phyloP scores from a whole-genome alignment of 306 rosid genomes.

The Ammopiptanthus mongolicus region DNA sequence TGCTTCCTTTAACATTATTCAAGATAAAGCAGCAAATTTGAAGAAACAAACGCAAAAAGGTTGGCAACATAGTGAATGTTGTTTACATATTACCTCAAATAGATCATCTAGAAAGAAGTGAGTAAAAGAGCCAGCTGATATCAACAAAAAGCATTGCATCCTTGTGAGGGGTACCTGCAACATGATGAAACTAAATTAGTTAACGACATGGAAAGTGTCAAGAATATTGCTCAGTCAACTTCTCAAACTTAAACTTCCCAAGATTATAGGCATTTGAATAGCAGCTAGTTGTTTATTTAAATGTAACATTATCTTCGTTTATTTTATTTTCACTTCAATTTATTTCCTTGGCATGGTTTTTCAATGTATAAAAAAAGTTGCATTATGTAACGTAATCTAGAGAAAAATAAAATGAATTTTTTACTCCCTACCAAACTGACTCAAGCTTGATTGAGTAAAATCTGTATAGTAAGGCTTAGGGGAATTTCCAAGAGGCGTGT shows the following conservation, averaged over 20 bases:
- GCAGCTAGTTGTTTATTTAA: no score
- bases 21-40: not conserved
- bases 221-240: not conserved
- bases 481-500: not conserved
- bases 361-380: no score
- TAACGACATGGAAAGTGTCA: not conserved
- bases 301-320: no score
- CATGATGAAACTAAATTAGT: not conserved
- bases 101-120: constrained; percentile 86
- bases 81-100: constrained; percentile 58
- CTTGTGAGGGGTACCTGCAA: constrained; percentile 60
- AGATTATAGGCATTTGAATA: not conserved
- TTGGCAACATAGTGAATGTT: not conserved
- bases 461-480: no score
- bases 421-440: no score
- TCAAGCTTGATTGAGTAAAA: no score
- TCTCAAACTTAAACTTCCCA: not conserved
- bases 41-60: not conserved
- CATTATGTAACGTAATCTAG: no score
- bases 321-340: no score
- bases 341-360: no score
- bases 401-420: no score
- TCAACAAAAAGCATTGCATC: constrained; percentile 66
- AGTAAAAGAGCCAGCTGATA: constrained; percentile 80
- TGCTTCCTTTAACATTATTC: not conserved